A percentile compares a stretch with the other conserved stretches of the same genome.
phyloP scores from a whole-genome alignment of 2,329 filamentous ascomycete species.

The Epichloe gansuensis region DNA sequence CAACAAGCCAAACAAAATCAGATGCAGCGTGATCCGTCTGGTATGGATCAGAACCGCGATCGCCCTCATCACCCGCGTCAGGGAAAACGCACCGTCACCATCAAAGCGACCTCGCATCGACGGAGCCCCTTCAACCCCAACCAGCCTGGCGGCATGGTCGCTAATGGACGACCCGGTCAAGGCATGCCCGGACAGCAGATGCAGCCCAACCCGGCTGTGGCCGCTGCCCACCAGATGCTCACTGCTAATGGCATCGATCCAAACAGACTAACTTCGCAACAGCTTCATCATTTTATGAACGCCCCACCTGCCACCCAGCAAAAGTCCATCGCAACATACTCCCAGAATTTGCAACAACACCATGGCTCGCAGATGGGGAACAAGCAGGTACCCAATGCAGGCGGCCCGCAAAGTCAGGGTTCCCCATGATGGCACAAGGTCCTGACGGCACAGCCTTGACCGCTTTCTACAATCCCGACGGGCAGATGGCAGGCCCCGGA shows the following conservation, averaged over 20 bases:
- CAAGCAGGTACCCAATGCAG: conserved; percentile 64
- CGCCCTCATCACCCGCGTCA: conserved; percentile 68
- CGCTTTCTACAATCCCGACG: conserved; percentile 49
- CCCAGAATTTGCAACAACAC: conserved; percentile 71
- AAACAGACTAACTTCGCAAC: conserved; percentile 57
- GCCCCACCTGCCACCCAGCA: conserved; percentile 52
- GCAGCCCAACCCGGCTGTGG: conserved; percentile 37
- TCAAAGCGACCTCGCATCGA: conserved; percentile 79
- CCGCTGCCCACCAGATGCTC: conserved; percentile 48
- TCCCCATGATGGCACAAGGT: conserved; percentile 70
- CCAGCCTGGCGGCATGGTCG: conserved; percentile 53
- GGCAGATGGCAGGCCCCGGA: conserved; percentile 44
- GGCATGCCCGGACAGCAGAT: conserved; percentile 63
- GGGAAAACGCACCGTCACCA: conserved; percentile 85
- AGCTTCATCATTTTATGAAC: conserved; percentile 55
- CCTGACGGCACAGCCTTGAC: conserved; percentile 48
- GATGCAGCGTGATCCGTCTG: conserved; percentile 80
- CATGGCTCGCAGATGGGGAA: conserved; percentile 71
- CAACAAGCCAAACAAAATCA: conserved; percentile 61
- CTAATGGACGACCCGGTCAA: conserved; percentile 58
- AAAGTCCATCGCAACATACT: conserved; percentile 81
- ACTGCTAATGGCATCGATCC: conserved; percentile 64
- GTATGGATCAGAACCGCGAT: conserved; percentile 73
- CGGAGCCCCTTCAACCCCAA: conserved; percentile 59
- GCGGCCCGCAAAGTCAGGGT: conserved; percentile 60